Evolutionary conservation across 1,139 yeast genomes (phyloP), one percentile per base, ranked within the genome.

Genomic region (Pichia sp.): DNA sequence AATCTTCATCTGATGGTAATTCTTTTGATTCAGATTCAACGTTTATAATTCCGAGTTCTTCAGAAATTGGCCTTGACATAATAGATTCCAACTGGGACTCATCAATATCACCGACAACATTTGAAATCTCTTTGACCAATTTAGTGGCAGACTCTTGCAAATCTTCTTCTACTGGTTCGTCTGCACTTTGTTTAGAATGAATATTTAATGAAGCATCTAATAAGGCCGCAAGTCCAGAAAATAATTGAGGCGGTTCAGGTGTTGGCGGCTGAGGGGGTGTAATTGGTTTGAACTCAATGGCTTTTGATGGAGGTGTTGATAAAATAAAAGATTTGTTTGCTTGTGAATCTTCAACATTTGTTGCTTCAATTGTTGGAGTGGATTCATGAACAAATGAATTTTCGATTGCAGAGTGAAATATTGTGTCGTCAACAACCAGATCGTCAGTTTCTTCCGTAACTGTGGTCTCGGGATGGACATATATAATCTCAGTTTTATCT

Each of bases 201-300:
- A 49, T 34, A 16, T 29, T 46, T n/a, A 58, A 52, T 3, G 62
- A 57, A 6, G 55, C 51, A 30, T 46, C 42, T 20, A 58, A 44
- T 11, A 58, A 30, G 20, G 47, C 55, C 2, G 55, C 42, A 8
- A 58, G 40, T 20, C 49, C 48, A 3, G 54, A 48, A 32, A 48
- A 46, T 22, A 58, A 47, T 26, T 49, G 51, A 2, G 62, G 56
- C 9, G 60, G 57, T 39, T 57, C 57, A 0, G 60, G 59, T 2
- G 58, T 52, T 5, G 53, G 51, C 2, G 49, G 52, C 27, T 41
- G 47, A 4, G 48, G 47, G 4, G 53, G 50, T 3, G 48, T 37
- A 24, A 45, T 24, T 5, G 54, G 46, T 30, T 50, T 51, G 6
- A 52, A 51, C n/a, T 40, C 38, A 11, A 37, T 26, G 1, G 26